A percentile compares a stretch with the other conserved stretches of the same genome.
phyloP scores from a whole-genome alignment of 1,284 basidiomycete genomes.

The Rugosomyces carneus region DNA sequence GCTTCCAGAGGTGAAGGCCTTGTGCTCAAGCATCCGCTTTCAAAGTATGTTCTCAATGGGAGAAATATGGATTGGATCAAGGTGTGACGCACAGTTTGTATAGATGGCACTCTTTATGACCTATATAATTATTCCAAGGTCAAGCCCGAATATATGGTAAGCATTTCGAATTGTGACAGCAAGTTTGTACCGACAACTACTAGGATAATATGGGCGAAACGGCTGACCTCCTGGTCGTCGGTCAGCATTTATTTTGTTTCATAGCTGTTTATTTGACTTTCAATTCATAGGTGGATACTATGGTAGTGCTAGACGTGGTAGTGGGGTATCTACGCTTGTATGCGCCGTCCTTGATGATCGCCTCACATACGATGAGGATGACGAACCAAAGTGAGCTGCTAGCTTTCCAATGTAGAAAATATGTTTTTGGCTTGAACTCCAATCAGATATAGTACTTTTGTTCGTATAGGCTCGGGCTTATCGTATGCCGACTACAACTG shows the following conservation, averaged over 20 bases:
- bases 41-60: conserved; percentile 78
- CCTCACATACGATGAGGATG: conserved; percentile 46
- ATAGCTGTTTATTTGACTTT: background rate
- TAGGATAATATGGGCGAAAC: conserved; percentile 88
- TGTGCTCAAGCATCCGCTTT: conserved; percentile 80
- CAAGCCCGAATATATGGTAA: conserved; percentile 91
- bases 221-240: conserved; percentile 83
- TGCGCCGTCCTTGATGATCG: conserved; percentile 75
- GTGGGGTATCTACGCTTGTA: conserved; percentile 75
- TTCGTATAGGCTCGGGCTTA: conserved; percentile 83
- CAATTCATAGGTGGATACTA: conserved; percentile 57
- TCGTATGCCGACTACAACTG: conserved; percentile 81
- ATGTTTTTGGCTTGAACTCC: background rate
- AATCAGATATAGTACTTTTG: conserved; percentile 70
- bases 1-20: conserved; percentile 83
- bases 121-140: conserved; percentile 39
- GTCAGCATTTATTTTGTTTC: conserved; percentile 31
- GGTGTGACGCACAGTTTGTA: conserved; percentile 27
- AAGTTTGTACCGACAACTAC: background rate
- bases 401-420: background rate
- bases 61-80: conserved; percentile 91
- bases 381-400: conserved; percentile 53
- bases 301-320: conserved; percentile 65
- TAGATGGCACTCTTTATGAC: background rate
- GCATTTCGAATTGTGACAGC: conserved; percentile 14